phyloP scores from a whole-genome alignment of 371 early-diverging fungal species.

The Lichtheimia corymbifera region DNA sequence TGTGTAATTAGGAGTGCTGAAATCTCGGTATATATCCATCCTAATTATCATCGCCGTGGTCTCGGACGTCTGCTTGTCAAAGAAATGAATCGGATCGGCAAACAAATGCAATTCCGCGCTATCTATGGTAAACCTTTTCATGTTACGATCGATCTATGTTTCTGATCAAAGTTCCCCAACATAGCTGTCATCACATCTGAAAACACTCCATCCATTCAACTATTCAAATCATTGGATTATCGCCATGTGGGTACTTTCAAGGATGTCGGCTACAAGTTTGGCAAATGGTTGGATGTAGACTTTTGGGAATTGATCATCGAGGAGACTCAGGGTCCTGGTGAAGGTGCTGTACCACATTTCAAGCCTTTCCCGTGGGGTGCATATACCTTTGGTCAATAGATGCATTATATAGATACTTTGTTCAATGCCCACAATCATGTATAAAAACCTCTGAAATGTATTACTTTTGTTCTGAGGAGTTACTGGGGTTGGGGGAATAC shows the following conservation, averaged over 20 bases:
- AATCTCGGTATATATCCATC: constrained; percentile 47
- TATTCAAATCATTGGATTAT: constrained; percentile 39
- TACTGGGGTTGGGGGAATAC: background rate
- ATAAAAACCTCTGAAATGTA: background rate
- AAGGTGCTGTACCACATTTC: constrained; percentile 20
- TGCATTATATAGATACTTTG: too few species aligned
- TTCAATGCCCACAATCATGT: background rate
- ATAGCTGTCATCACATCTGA: constrained; percentile 47
- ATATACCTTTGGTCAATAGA: constrained; percentile 23
- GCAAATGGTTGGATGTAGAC: constrained; percentile 36
- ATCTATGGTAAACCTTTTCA: constrained; percentile 26
- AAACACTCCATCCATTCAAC: constrained; percentile 32
- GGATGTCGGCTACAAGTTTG: constrained; percentile 50
- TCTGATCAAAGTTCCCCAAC: background rate
- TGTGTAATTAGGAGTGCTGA: constrained; percentile 33
- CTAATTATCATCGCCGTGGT: constrained; percentile 42
- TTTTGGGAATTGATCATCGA: constrained; percentile 40
- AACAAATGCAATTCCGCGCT: constrained; percentile 33
- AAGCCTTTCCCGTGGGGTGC: constrained; percentile 31
- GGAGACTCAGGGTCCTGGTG: constrained; percentile 8
- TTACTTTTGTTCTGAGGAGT: background rate
- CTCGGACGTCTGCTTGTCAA: constrained; percentile 32
- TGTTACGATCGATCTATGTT: background rate
- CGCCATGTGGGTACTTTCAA: constrained; percentile 32
- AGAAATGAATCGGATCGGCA: constrained; percentile 37